Conservation (phyloP, 768 basidiomycete genomes). For the Panaeolus cyanescens region DNA sequence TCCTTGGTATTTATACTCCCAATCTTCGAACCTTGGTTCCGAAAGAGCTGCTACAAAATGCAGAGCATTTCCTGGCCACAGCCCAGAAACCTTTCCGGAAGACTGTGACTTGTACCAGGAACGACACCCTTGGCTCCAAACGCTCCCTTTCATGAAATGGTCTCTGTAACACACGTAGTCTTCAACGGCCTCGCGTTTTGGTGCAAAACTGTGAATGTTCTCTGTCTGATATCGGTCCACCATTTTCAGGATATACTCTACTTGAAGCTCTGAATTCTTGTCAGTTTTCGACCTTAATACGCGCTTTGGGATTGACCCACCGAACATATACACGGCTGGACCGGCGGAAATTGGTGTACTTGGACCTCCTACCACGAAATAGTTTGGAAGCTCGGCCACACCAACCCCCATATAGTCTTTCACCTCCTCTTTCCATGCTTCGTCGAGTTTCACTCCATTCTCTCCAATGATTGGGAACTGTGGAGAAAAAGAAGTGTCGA, state of each 20-base stretch:
- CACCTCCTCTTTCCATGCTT: constrained; percentile 33
- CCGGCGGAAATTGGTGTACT: constrained; percentile 37
- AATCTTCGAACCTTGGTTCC: constrained; percentile 35
- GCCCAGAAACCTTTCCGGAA: constrained; percentile 29
- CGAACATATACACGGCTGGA: constrained; percentile 30
- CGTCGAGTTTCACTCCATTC: constrained; percentile 25
- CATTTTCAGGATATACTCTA: constrained; percentile 34
- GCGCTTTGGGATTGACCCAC: constrained; percentile 13
- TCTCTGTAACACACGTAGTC: constrained; percentile 33
- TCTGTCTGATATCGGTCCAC: constrained; percentile 36
- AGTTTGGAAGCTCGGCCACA: constrained; percentile 34
- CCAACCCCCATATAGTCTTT: constrained; percentile 32
- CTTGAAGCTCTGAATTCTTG: constrained; percentile 26
- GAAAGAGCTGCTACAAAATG: constrained; percentile 35
- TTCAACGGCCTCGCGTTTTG: constrained; percentile 33
- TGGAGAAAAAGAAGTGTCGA: constrained; percentile 32
- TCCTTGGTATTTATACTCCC: constrained; percentile 33
- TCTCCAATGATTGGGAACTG: constrained; percentile 33
- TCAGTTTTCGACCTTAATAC: not conserved
- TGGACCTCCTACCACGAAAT: constrained; percentile 32
- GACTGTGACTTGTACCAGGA: constrained; percentile 35
- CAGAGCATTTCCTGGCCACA: constrained; percentile 38
- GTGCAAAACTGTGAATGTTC: constrained; percentile 34
- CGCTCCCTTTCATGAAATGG: constrained; percentile 33
- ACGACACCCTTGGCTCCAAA: constrained; percentile 32